Evolutionary conservation across 2,329 filamentous ascomycete species (phyloP), one percentile per base, ranked within the genome.

Genomic region (Alternaria burnsii): DNA sequence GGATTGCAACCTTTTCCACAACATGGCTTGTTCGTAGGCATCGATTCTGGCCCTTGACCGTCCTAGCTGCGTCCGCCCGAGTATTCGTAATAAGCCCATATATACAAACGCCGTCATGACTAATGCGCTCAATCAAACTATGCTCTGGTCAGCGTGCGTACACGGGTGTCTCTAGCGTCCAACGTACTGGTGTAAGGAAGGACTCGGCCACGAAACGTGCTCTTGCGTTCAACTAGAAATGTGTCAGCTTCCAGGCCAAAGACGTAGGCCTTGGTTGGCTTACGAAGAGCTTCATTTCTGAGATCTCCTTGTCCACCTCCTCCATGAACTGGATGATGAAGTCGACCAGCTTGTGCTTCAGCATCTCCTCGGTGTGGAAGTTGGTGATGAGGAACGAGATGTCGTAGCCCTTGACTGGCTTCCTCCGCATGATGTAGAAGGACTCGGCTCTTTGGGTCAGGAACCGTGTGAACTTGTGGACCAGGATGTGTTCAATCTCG

Each of bases 281-380:
- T 87, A 97, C 94, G 81, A 99, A 99, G 74, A 99, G 90, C 87
- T 99, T 99, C 95, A 99, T 98, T 83, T 99, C 96, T 3, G 95
- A 98, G 62, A 99, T 99, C 81, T 99, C 95, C 85, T 99, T 99
- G 81, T 99, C 96, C 5, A 99, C 96, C 79, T 99, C 95, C 81
- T 99, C 94, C 94, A 99, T 98, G 76, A 99, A 99, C 76, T 98
- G 90, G 68, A 99, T 97, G 71, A 99, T 97, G 76, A 99, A 99
- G 79, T 99, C 95, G 34, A 99, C 96, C 71, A 99, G 86, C 84
- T 99, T 98, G 79, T 99, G 94, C 85, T 98, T 98, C 78, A 98
- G 81, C 93, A 99, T 97, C 78, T 96, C 92, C 80, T 98, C 95
- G 5, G 95, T 98, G 75, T 99, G 95, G 84, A 95, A 96, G 82